Evolutionary conservation across 2,329 filamentous ascomycete genomes (phyloP), one percentile per base, ranked within the genome.

Genomic region (Chaetothyriales sp.): DNA sequence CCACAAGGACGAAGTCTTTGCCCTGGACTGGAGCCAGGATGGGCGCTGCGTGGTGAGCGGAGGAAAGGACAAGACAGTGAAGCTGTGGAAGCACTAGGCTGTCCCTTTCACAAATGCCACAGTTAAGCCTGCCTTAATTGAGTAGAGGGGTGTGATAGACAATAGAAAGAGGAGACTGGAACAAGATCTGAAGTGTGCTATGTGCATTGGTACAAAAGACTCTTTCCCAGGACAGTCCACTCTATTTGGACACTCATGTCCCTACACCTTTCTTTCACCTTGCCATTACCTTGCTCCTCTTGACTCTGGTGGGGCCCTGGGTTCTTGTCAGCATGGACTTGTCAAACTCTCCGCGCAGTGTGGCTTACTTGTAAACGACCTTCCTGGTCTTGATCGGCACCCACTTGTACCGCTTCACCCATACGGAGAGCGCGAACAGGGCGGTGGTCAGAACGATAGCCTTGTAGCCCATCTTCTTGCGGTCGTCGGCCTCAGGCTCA

Each of bases 391-490:
- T 98, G 70, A 98, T 74, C 64, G 85, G 82, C 54, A 88, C 78
- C 92, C 92, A 98, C 81, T 96, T 98, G 83, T 98, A 98, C 75
- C 89, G 83, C 85, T 98, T 98, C 60, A 96, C 84, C 88, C 89
- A 98, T 63, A 98, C 80, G 69, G 85, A 93, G 64, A 96, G 65
- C 51, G 86, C 87, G 66, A 87, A 84, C 57, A 98, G 76, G 55
- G 83, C 79, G 55, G 83, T 77, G 50, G 81, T 80, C 60, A 95
- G 79, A 60, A 84, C 81, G 62, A 98, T 70, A 50, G 94, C 86
- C 82, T 98, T 96, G 79, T 94, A 81, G 64, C 92, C 92, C 92
- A 96, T 98, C 77, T 88, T 92, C 85, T 98, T 98, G 68, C 92
- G 85, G 68, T 95, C 83, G 66, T 98, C 92, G 88, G 95, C 95